Base-by-base conservation (phyloP, 768 basidiomycete species). In the Gyrodon lividus region DNA sequence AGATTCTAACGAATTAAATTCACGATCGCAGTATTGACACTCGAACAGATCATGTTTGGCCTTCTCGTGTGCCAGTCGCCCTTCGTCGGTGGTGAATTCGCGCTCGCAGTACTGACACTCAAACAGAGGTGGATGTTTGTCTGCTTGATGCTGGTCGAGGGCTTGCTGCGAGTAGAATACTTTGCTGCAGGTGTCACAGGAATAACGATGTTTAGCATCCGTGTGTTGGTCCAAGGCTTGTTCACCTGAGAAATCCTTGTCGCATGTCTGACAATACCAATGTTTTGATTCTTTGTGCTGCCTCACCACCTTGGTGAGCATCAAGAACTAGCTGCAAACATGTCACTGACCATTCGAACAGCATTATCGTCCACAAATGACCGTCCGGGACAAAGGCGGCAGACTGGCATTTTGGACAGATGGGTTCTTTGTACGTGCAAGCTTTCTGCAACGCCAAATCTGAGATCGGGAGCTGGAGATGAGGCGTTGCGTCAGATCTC, bases 51-150 rank as follows among this genome's bases (percentile, higher is more conserved):
- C n/a, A 38, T 66, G 64, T 13, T 56, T 50, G 6, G 47, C 40
- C 0, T 9, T 12, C 22, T 59, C 43, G 41, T 68, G 65, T 1
- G 44, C 7, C 26, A 37, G 26, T 14, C 52, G 54, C 0, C 48
- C 56, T 0, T 37, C 14, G 9, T 35, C 26, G 3, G 60, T 54
- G 13, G 12, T 5, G 49, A 59, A 61, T 2, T 38, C 20, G 6
- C 45, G 43, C 13, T 55, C 35, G 8, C 66, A 65, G 26, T 59
- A 38, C 7, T 19, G 6, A 19, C 66, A 68, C 39, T 55, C 45
- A 24, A 60, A 49, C 31, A 20, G 9, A 14, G 38, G n/a, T n/a
- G n/a, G 0, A 44, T 65, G 62, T 13, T 49, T 62, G 38, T 50
- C 48, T 12, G 3, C 28, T 1, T 4, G 41, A 30, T 65, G 63